A percentile compares a stretch with the other conserved stretches of the same genome.
Conservation (phyloP, 2,329 filamentous ascomycete species). For the Byssoonygena ceratinophila region DNA sequence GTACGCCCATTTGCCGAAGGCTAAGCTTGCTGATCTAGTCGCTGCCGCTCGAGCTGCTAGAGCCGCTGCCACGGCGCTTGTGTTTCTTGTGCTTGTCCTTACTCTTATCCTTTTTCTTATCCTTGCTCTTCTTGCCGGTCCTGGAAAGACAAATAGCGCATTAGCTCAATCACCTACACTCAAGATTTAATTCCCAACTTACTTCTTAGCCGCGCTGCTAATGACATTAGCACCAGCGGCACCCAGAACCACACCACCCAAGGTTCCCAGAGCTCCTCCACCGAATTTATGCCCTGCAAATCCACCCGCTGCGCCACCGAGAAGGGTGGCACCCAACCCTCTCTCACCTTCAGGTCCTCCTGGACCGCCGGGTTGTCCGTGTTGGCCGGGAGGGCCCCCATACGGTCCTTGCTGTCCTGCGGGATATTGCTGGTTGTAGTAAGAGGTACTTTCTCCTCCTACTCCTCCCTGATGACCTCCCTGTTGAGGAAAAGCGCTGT, state of each 20-base stretch:
- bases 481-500: conserved; percentile 17
- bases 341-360: conserved; percentile 25
- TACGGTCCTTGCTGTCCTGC: conserved; percentile 4
- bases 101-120: conserved; percentile 21
- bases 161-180: too few species aligned
- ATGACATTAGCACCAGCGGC: conserved; percentile 26
- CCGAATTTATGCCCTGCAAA: conserved; percentile 30
- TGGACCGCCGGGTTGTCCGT: conserved; percentile 8
- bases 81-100: conserved; percentile 18
- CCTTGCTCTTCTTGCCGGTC: conserved; percentile 21
- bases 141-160: conserved; percentile 8
- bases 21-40: conserved; percentile 13
- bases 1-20: too few species aligned
- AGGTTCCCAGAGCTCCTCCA: conserved; percentile 25
- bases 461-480: too few species aligned
- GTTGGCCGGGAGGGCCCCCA: conserved; percentile 2
- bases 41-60: conserved; percentile 14
- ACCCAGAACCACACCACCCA: conserved; percentile 28
- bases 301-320: conserved; percentile 32
- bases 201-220: conserved; percentile 23
- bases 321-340: conserved; percentile 28
- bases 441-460: conserved; percentile 25
- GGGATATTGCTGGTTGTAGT: conserved; percentile 22
- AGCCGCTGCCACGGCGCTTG: conserved; percentile 19
- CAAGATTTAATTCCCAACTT: too few species aligned